A percentile compares a stretch with the other conserved stretches of the same genome.
phyloP scores from a whole-genome alignment of 106 monocot genomes.

The Acanthochlamys bracteata region DNA sequence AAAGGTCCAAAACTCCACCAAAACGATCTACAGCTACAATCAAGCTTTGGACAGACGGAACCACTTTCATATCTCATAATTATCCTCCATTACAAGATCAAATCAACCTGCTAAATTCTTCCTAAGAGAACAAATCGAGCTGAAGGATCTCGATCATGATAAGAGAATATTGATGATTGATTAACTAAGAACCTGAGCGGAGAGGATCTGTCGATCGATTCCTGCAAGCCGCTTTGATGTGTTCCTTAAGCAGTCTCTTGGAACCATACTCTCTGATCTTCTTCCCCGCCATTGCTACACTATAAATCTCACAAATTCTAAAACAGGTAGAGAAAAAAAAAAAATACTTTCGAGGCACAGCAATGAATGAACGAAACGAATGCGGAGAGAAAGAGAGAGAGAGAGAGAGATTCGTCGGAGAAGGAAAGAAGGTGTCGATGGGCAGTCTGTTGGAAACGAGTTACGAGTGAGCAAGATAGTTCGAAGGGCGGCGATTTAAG shows the following conservation, averaged over 20 bases:
- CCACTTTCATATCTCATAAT: no score
- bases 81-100: no score
- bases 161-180: no score
- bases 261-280: conserved; percentile 99
- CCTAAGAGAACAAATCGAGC: no score
- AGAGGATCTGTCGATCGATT: conserved; percentile 70
- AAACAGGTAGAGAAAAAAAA: background rate
- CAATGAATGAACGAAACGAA: background rate
- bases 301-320: background rate
- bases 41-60: no score
- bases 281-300: conserved; percentile 67
- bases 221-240: conserved; percentile 70
- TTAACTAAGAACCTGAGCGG: conserved; percentile 42
- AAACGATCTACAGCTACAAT: no score
- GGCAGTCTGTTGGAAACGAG: no score
- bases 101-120: no score
- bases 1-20: no score
- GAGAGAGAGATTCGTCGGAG: background rate
- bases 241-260: conserved; percentile 74
- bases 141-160: no score
- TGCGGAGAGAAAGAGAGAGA: background rate
- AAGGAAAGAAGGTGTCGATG: conserved; percentile 19
- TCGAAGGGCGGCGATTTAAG: no score
- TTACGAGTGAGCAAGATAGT: no score
- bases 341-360: background rate